A percentile compares a stretch with the other conserved stretches of the same genome.
Evolutionary conservation across 1,284 basidiomycete genomes (phyloP).

Genomic region (Ustilago xerochloae): DNA sequence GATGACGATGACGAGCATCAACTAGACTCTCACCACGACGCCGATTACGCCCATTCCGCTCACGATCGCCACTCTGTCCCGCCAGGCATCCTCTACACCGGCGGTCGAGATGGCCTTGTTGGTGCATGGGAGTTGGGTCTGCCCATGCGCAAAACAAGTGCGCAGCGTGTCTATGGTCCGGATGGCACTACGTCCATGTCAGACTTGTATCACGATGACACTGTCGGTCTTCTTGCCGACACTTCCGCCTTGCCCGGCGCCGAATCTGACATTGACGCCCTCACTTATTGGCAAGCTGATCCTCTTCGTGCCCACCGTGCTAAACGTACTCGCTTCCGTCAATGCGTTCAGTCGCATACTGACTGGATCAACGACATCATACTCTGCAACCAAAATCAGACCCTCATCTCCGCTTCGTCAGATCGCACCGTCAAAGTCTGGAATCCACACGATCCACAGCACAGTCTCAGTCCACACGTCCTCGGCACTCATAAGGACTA

Average conservation of each 20-base stretch:
- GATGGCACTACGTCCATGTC: conserved; percentile 11
- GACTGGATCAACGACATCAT: conserved; percentile 98
- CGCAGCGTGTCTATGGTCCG: conserved; percentile 9
- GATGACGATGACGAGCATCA: too few relatives aligned
- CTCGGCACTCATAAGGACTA: conserved; percentile 93
- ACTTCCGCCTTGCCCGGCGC: conserved; percentile 17
- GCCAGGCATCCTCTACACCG: conserved; percentile 91
- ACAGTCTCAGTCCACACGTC: conserved; percentile 74
- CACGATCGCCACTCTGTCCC: conserved; percentile 70
- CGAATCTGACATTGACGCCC: conserved; percentile 10
- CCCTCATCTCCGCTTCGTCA: conserved; percentile 92
- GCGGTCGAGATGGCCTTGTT: conserved; percentile 89
- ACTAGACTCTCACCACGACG: too few relatives aligned
- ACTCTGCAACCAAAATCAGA: conserved; percentile 91
- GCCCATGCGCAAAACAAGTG: conserved; percentile 71
- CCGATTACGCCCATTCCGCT: not conserved
- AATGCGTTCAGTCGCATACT: conserved; percentile 70
- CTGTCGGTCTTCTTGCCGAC: conserved; percentile 25
- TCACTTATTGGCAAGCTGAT: conserved; percentile 50
- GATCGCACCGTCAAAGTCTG: conserved; percentile 95
- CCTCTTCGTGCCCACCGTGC: conserved; percentile 28
- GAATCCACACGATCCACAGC: conserved; percentile 80
- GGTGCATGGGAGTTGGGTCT: conserved; percentile 90
- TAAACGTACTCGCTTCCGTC: conserved; percentile 39
- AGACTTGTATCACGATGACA: conserved; percentile 18